Evolutionary conservation across 192 early-diverging fungal genomes (phyloP).

Genomic region (Paraglomus brasilianum): DNA sequence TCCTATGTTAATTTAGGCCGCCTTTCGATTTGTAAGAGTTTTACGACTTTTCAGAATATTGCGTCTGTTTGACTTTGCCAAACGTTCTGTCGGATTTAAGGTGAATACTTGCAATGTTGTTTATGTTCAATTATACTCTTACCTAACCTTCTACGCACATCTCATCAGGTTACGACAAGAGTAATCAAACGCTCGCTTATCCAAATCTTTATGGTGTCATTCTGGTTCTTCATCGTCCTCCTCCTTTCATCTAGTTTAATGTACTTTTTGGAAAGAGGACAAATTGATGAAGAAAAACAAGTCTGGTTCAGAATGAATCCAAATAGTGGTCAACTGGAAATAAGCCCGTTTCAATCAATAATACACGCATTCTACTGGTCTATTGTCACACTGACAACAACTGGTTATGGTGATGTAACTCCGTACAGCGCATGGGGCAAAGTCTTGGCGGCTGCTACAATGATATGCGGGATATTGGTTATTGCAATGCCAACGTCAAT

Average conservation of each 20-base stretch:
- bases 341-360: slow-evolving; percentile 50
- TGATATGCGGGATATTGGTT: slow-evolving; percentile 50
- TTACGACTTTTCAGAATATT: slow-evolving; percentile 11
- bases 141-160: neutral
- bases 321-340: slow-evolving; percentile 26
- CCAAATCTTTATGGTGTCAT: slow-evolving; percentile 29
- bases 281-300: neutral
- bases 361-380: slow-evolving; percentile 52
- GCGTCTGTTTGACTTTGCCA: slow-evolving; percentile 8
- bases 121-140: neutral
- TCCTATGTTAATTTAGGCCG: neutral
- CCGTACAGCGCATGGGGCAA: slow-evolving; percentile 49
- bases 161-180: slow-evolving; percentile 6
- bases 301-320: slow-evolving; percentile 22
- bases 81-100: slow-evolving; percentile 21
- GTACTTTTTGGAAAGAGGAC: slow-evolving; percentile 28
- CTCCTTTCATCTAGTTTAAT: slow-evolving; percentile 23
- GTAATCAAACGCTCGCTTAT: slow-evolving; percentile 23
- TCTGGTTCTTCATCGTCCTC: slow-evolving; percentile 24
- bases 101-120: slow-evolving; percentile 2
- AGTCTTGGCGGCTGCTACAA: slow-evolving; percentile 45
- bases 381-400: slow-evolving; percentile 52
- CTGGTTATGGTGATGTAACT: slow-evolving; percentile 51
- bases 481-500: slow-evolving; percentile 55
- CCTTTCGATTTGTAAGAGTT: slow-evolving; percentile 17